These are phyloP conservation scores for Penicillium bialowiezense DNA, from an alignment of 495 filamentous ascomycete genomes.

Conservation along the genomic window DNA sequence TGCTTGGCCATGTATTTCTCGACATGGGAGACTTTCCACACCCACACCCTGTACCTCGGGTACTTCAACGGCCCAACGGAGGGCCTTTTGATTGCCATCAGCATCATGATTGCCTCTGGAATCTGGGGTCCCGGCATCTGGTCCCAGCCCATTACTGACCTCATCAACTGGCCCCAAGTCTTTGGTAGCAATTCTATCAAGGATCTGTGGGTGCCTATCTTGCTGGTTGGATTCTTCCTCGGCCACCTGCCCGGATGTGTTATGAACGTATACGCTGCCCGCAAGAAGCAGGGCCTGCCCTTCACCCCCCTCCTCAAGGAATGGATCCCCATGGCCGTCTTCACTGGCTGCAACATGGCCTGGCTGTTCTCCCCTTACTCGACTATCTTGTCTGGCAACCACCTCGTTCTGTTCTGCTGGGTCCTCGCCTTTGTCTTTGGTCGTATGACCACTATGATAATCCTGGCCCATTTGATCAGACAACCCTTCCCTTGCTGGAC, in stretches of 20 bases:
- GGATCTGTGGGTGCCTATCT: slow-evolving; percentile 83
- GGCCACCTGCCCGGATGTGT: slow-evolving; percentile 80
- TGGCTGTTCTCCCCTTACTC: slow-evolving; percentile 92
- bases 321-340: slow-evolving; percentile 88
- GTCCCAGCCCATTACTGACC: slow-evolving; percentile 65
- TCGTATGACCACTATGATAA: slow-evolving; percentile 99
- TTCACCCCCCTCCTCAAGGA: slow-evolving; percentile 86
- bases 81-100: slow-evolving; percentile 84
- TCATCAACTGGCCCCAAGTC: slow-evolving; percentile 57
- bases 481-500: slow-evolving; percentile 98
- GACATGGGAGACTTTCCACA: slow-evolving; percentile 99
- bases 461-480: slow-evolving; percentile 87
- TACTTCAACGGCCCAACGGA: slow-evolving; percentile 98
- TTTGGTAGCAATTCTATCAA: slow-evolving; percentile 67
- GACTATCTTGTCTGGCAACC: slow-evolving; percentile 72
- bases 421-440: slow-evolving; percentile 96
- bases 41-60: slow-evolving; percentile 93
- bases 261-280: slow-evolving; percentile 74
- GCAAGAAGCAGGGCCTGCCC: slow-evolving; percentile 68
- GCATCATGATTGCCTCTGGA: slow-evolving; percentile 81
- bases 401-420: slow-evolving; percentile 86
- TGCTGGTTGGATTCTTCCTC: slow-evolving; percentile 68
- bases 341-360: slow-evolving; percentile 64
- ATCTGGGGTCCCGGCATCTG: slow-evolving; percentile 87
- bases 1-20: slow-evolving; percentile 99